Evolutionary conservation across 78 protist species (phyloP), one percentile per base, ranked within the genome.

Genomic region (Dictyostelium firmibasis): DNA sequence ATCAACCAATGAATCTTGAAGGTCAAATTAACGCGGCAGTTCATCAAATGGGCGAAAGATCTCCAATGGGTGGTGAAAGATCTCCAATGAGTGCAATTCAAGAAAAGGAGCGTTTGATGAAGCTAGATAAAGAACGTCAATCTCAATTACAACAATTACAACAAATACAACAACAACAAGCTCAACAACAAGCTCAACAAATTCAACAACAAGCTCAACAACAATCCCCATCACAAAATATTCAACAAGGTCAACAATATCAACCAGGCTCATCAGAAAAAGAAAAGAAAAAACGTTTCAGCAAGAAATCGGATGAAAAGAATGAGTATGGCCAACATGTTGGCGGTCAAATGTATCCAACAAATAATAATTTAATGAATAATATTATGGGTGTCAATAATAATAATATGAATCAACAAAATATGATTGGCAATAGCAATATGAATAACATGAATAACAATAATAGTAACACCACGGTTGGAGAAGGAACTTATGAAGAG

Each of bases 401-500:
- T 16, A 25, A 53, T 14, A n/a, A 8, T n/a, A n/a, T 29, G 18
- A 27, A 53, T 23, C 25, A 62, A n/a, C 25, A 62, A 8, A n/a
- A n/a, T 25, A 25, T 38, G 16, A 67, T 3, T 18, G 16, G 72
- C 35, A n/a, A 41, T 23, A 27, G 23, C 23, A 62, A 62, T n/a
- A 62, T n/a, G 3, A n/a, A n/a, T n/a, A n/a, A 23, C 9, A 62
- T 2, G 18, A 62, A n/a, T 62, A 8, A 1, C 11, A 67, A 67
- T 67, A 67, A 67, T 29, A 67, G 13, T 25, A 64, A 64, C 25
- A 25, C 10, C 10, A 27, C 27, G 27, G 38, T 35, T 50, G 93
- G 64, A 29, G 47, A 89, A 41, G 85, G 94, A 4, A 43, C 76
- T 18, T 64, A 20, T 14, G 93, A 88, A 69, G 81, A 96, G 70